These are phyloP conservation scores for Sordariomycetes sp. DNA, from an alignment of 2,329 filamentous ascomycete genomes.

Conservation along the genomic window DNA sequence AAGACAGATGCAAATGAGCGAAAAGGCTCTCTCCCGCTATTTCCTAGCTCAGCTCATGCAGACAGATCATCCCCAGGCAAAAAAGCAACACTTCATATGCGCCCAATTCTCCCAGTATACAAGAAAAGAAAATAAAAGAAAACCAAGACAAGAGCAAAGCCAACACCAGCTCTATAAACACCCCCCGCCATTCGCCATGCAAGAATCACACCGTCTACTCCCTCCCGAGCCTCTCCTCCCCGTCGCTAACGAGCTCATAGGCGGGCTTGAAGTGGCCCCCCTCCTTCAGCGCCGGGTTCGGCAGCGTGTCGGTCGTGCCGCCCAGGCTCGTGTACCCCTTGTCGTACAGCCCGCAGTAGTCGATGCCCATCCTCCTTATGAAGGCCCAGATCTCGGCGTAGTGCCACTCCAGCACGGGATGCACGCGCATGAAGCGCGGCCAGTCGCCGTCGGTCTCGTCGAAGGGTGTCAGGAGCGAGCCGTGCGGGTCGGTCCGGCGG, in stretches of 20 bases:
- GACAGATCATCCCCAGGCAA: not conserved
- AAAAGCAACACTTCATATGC: not conserved
- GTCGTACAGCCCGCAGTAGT: slow-evolving; percentile 84
- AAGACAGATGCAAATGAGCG: too few relatives aligned
- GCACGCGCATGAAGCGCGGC: slow-evolving; percentile 86
- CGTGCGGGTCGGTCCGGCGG: slow-evolving; percentile 69
- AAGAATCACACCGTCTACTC: slow-evolving; percentile 22
- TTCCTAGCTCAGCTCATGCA: too few relatives aligned
- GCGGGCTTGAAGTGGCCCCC: slow-evolving; percentile 52
- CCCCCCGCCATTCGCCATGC: not conserved
- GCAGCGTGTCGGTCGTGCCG: slow-evolving; percentile 77
- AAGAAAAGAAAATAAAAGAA: not conserved
- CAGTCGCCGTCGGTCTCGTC: slow-evolving; percentile 81
- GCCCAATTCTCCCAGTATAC: not conserved
- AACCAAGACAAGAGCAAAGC: not conserved
- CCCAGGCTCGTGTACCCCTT: slow-evolving; percentile 84
- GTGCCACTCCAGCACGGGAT: slow-evolving; percentile 96
- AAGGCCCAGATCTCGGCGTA: slow-evolving; percentile 93
- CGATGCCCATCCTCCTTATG: slow-evolving; percentile 65
- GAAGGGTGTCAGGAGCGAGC: slow-evolving; percentile 68
- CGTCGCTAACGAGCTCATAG: slow-evolving; percentile 64
- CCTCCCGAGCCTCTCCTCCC: slow-evolving; percentile 69
- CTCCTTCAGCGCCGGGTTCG: slow-evolving; percentile 63
- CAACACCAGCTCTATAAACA: not conserved
- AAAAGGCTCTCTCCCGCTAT: too few relatives aligned